A percentile compares a stretch with the other conserved stretches of the same genome.
Evolutionary conservation across 2,329 filamentous ascomycete species (phyloP).

Genomic region (Dissoconium aciculare): DNA sequence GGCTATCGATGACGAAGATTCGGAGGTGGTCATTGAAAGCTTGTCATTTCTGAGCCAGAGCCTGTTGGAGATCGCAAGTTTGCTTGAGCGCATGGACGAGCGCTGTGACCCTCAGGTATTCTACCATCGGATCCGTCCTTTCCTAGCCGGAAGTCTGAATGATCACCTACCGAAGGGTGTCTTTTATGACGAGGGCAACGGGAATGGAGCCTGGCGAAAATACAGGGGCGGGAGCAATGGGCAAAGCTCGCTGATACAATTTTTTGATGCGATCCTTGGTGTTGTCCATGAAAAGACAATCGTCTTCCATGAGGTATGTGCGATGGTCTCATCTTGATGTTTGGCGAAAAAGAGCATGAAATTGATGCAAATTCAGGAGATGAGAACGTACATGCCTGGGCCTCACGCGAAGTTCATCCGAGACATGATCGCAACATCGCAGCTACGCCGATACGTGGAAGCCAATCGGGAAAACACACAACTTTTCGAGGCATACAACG

Average conservation of each 20-base stretch:
- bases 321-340: too few species aligned
- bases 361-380: constrained; percentile 31
- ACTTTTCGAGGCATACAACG: constrained; percentile 32
- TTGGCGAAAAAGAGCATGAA: too few species aligned
- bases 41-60: constrained; percentile 29
- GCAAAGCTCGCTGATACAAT: constrained; percentile 40
- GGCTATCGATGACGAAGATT: constrained; percentile 28
- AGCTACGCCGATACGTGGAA: constrained; percentile 33
- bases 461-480: constrained; percentile 20
- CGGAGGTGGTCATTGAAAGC: constrained; percentile 24
- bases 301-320: constrained; percentile 10
- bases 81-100: constrained; percentile 39
- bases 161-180: constrained; percentile 38
- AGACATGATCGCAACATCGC: constrained; percentile 30
- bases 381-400: constrained; percentile 41
- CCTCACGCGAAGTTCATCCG: constrained; percentile 37
- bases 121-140: constrained; percentile 38
- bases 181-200: constrained; percentile 37
- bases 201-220: constrained; percentile 34
- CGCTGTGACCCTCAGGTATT: constrained; percentile 34
- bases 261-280: constrained; percentile 39
- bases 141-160: constrained; percentile 39
- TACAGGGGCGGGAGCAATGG: constrained; percentile 42
- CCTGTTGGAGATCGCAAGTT: constrained; percentile 27
- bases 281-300: constrained; percentile 29